Evolutionary conservation across 495 filamentous ascomycete species (phyloP).

Genomic region (Elasticomyces elasticus): DNA sequence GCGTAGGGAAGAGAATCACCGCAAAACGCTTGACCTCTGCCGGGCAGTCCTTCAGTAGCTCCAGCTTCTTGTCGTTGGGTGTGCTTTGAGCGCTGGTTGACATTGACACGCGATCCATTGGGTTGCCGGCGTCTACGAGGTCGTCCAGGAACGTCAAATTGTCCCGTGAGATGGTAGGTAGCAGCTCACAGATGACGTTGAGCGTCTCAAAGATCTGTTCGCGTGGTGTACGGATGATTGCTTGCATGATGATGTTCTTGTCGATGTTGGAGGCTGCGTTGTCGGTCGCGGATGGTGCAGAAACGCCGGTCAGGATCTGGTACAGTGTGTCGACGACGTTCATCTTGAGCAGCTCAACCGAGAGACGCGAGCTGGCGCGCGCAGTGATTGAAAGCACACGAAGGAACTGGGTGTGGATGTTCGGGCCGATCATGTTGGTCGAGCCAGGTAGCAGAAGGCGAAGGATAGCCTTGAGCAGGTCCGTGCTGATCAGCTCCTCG

Average conservation of each 20-base stretch:
- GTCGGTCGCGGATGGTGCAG: constrained; percentile 69
- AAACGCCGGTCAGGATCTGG: constrained; percentile 94
- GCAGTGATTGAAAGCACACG: constrained; percentile 80
- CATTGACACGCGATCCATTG: constrained; percentile 30
- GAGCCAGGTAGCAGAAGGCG: constrained; percentile 86
- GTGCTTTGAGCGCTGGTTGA: constrained; percentile 45
- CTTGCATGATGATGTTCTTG: constrained; percentile 97
- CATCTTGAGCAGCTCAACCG: constrained; percentile 88
- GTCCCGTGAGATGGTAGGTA: constrained; percentile 55
- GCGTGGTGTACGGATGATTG: constrained; percentile 88
- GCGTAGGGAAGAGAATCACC: constrained; percentile 86
- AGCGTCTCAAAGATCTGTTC: constrained; percentile 96
- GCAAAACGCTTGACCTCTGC: constrained; percentile 83
- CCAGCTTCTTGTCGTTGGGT: constrained; percentile 64
- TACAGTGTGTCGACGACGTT: constrained; percentile 96
- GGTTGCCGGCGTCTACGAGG: constrained; percentile 40
- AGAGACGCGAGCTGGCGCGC: constrained; percentile 74
- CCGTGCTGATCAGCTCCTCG: constrained; percentile 80
- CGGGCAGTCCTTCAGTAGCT: constrained; percentile 69
- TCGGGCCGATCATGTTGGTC: constrained; percentile 87
- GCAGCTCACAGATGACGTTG: constrained; percentile 92
- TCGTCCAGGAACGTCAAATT: constrained; percentile 44
- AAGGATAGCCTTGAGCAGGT: constrained; percentile 77
- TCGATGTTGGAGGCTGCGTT: constrained; percentile 84
- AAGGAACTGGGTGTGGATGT: constrained; percentile 95